Percentiles rank a stretch among this genome's conserved stretches.
These are phyloP conservation scores for Carallia brachiata DNA, from an alignment of 345 rosid genomes.

Conservation along the genomic window DNA sequence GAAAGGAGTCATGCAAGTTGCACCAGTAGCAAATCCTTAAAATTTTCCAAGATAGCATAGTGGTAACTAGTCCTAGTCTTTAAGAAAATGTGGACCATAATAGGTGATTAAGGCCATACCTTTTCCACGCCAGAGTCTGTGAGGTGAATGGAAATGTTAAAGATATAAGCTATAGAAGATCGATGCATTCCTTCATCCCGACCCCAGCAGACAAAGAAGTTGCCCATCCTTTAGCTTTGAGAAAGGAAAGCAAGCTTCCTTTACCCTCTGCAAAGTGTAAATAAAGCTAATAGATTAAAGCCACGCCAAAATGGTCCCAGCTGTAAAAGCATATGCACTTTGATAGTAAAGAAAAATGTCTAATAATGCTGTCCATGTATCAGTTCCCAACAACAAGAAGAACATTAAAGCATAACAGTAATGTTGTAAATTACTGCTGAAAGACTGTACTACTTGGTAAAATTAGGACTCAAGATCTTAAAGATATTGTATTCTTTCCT, in stretches of 20 bases:
- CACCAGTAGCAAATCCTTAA: background rate
- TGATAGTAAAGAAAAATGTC: background rate
- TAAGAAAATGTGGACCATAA: background rate
- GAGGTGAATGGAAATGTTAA: conserved; percentile 80
- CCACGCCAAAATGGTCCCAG: conserved; percentile 3
- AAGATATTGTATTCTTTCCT: no score
- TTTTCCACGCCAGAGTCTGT: conserved; percentile 91
- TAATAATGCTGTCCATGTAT: background rate
- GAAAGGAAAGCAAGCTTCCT: conserved; percentile 87
- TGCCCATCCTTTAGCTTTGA: conserved; percentile 84
- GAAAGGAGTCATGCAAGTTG: background rate
- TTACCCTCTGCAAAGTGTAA: conserved; percentile 72
- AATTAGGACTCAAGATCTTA: no score
- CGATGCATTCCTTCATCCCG: conserved; percentile 87
- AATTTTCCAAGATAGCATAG: conserved; percentile 3
- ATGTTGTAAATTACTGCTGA: background rate
- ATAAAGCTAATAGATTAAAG: conserved; percentile 15
- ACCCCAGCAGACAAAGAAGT: conserved; percentile 91
- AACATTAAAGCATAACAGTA: conserved; percentile 4
- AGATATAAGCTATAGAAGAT: conserved; percentile 81
- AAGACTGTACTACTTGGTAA: no score
- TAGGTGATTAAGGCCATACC: conserved; percentile 33
- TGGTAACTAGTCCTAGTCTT: background rate
- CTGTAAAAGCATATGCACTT: conserved; percentile 4
- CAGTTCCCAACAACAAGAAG: background rate